Conservation (phyloP, 192 early-diverging fungal species). For the Haplosporangium gracile region DNA sequence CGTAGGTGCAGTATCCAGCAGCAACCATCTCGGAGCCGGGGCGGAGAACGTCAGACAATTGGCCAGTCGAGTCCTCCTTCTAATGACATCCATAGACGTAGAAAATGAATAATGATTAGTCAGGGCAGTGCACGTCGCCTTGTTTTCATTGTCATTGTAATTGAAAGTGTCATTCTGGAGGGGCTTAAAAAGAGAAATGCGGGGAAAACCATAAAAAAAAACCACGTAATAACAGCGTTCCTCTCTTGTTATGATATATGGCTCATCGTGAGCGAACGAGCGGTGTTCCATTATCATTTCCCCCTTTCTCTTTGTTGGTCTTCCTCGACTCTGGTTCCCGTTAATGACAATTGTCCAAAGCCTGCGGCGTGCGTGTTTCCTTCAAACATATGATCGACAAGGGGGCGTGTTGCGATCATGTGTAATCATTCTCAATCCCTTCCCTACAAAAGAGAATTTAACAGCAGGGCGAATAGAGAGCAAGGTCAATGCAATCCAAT, state of each 20-base stretch:
- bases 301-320: neutral
- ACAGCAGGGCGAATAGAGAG: neutral
- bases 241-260: neutral
- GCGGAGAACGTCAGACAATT: constrained; percentile 83
- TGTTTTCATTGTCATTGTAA: neutral
- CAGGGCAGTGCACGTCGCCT: neutral
- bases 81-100: neutral
- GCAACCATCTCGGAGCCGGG: constrained; percentile 93
- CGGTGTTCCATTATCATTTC: constrained; percentile 3
- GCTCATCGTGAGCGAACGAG: constrained; percentile 4
- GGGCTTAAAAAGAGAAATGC: neutral
- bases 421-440: neutral
- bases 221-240: neutral
- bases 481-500: neutral
- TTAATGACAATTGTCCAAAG: neutral
- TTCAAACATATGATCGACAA: neutral
- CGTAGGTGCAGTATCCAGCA: constrained; percentile 99
- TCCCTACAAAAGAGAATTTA: neutral
- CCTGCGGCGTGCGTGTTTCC: neutral
- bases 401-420: neutral
- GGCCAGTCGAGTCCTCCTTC: constrained; percentile 63
- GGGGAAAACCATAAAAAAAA: constrained; percentile 1
- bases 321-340: neutral
- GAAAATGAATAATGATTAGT: neutral
- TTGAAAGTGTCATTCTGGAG: neutral